Evolutionary conservation across 164 flowering plant species (phyloP), one percentile per base, ranked within the genome.

Genomic region (Umbilicus rupestris): DNA sequence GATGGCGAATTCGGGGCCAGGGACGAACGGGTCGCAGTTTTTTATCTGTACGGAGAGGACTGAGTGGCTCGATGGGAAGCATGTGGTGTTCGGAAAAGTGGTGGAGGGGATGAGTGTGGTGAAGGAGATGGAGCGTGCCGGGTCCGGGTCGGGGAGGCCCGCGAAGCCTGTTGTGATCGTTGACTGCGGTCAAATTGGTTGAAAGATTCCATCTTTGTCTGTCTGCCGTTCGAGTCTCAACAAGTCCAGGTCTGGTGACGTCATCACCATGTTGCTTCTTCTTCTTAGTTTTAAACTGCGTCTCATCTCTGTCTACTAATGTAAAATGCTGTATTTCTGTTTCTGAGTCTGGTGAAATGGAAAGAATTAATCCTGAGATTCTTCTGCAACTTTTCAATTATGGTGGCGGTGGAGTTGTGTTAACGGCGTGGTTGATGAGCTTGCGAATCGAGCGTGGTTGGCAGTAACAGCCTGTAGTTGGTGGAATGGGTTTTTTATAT

Each of bases 91-190:
- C n/a, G 63, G 39, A 22, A 30, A 30, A 29, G 60, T 55, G 30
- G 60, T 55, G 60, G 60, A 55, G 16, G 60, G 60, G 60, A 55
- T 60, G 63, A 19, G 11, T 26, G 63, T 60, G 37, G 63, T 60
- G 63, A 60, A 10, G 64, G 42, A 10, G 14, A 33, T 62, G 42
- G 42, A 62, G 41, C 12, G 31, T 15, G 64, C 19, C 17, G 64
- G 64, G 42, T 62, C 41, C 22, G 42, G 64, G 24, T 33, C 42
- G 11, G 64, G 64, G 42, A 62, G 64, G 42, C 33, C 64, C 35
- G 22, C 41, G 7, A 33, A 31, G 64, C 42, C 22, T 24, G 64
- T 62, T 10, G 22, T 62, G 39, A 30, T 60, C 17, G 39, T 26
- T 60, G 63, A 60, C 17, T 60, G 63, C 29, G 60, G 60, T 55